These are phyloP conservation scores for Diaporthe velutina DNA, from an alignment of 2,329 filamentous ascomycete genomes.

Conservation along the genomic window DNA sequence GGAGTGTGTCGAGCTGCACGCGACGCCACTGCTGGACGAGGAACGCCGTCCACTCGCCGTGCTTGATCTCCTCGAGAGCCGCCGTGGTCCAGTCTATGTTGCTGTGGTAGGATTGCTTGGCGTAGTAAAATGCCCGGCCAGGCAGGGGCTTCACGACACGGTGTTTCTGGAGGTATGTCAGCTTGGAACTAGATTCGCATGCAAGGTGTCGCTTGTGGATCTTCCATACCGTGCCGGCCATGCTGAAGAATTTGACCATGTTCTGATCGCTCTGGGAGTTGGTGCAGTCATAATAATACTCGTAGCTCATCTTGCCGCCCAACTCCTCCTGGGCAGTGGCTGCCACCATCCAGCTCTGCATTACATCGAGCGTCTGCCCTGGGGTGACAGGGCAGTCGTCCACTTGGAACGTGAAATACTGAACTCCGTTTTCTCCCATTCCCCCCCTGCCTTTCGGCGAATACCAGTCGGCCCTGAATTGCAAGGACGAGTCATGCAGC, in stretches of 20 bases:
- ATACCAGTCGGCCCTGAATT: neutral
- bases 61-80: conserved; percentile 8
- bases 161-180: neutral
- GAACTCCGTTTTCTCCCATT: neutral
- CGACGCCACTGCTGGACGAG: conserved; percentile 12
- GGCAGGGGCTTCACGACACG: conserved; percentile 19
- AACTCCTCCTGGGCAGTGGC: neutral
- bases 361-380: conserved; percentile 2
- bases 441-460: neutral
- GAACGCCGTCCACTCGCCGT: conserved; percentile 14
- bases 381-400: neutral
- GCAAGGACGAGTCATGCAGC: neutral
- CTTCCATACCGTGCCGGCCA: neutral
- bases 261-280: neutral
- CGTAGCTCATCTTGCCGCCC: neutral
- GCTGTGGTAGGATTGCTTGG: conserved; percentile 1
- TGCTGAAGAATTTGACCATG: conserved; percentile 16
- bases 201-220: neutral
- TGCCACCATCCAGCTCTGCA: conserved; percentile 11
- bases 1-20: neutral
- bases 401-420: neutral
- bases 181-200: no score
- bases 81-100: neutral
- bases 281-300: neutral
- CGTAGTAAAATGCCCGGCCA: conserved; percentile 12